Conservation (phyloP, 352 stramenopile genomes). For the Phytopythium mirpurense region DNA sequence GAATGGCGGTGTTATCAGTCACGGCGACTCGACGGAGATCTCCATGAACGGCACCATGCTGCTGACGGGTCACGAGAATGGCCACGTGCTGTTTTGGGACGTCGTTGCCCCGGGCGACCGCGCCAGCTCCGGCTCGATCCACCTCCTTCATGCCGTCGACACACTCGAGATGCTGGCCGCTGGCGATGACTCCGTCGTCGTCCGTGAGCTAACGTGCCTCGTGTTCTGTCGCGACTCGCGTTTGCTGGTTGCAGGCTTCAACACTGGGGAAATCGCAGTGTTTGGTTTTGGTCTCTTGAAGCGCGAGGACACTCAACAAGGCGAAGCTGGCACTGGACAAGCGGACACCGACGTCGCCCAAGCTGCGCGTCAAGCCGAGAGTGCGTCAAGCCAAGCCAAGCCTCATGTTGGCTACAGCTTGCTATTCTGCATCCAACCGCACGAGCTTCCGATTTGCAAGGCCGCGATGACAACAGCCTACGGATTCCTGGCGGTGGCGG, state of each 20-base stretch:
- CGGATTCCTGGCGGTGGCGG: slow-evolving; percentile 43
- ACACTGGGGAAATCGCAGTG: slow-evolving; percentile 44
- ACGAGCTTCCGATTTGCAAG: slow-evolving; percentile 48
- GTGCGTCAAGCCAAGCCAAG: not conserved
- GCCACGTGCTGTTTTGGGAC: slow-evolving; percentile 62
- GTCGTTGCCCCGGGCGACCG: slow-evolving; percentile 35
- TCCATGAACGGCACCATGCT: slow-evolving; percentile 44
- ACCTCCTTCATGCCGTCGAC: slow-evolving; percentile 52
- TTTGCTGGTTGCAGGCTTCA: slow-evolving; percentile 45
- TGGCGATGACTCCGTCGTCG: not conserved
- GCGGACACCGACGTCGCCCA: not conserved
- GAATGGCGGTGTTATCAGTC: slow-evolving; percentile 12
- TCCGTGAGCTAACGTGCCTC: slow-evolving; percentile 32
- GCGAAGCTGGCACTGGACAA: not conserved
- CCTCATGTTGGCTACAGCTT: not conserved
- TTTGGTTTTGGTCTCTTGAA: slow-evolving; percentile 35
- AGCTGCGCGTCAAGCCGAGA: not conserved
- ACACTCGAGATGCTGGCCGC: slow-evolving; percentile 4
- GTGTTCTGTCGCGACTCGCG: slow-evolving; percentile 43
- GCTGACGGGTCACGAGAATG: slow-evolving; percentile 52
- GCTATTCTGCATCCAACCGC: slow-evolving; percentile 50
- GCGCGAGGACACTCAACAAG: slow-evolving; percentile 3
- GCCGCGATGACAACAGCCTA: slow-evolving; percentile 45
- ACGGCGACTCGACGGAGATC: slow-evolving; percentile 11
- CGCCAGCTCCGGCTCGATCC: slow-evolving; percentile 44